phyloP scores from a whole-genome alignment of 331 rosid genomes.

The Saraca asoca region DNA sequence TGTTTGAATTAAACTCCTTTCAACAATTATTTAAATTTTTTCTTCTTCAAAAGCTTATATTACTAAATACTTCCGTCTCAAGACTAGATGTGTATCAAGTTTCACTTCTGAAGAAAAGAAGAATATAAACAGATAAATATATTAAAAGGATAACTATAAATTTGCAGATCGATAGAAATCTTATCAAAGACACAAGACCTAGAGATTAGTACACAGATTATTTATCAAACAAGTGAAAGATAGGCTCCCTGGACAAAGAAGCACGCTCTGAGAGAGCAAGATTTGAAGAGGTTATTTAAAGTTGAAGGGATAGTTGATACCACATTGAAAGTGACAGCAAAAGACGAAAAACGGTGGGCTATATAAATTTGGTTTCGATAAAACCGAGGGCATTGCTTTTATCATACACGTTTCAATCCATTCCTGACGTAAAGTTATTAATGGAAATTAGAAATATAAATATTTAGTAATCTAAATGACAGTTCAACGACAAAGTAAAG shows the following conservation, averaged over 20 bases:
- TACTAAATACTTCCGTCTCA: too few species aligned
- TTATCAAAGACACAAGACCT: background rate
- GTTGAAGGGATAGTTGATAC: background rate
- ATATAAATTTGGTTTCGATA: constrained; percentile 7
- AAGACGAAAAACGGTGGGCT: constrained; percentile 7
- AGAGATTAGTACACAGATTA: background rate
- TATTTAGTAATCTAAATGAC: too few species aligned
- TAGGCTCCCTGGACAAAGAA: background rate
- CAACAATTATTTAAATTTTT: too few species aligned
- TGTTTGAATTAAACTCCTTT: too few species aligned
- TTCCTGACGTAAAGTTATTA: too few species aligned
- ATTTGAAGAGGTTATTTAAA: background rate
- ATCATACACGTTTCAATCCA: too few species aligned
- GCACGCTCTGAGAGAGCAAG: background rate
- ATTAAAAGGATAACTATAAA: background rate
- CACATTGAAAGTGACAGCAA: background rate
- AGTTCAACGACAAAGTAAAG: too few species aligned
- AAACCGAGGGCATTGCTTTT: constrained; percentile 20
- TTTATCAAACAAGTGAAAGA: background rate
- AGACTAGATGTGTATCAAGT: too few species aligned
- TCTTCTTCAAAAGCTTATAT: too few species aligned
- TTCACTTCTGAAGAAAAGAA: too few species aligned
- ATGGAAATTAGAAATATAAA: too few species aligned
- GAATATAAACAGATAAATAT: background rate
- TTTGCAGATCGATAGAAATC: background rate